Conservation (phyloP, 768 basidiomycete species). For the Lactarius indigo region DNA sequence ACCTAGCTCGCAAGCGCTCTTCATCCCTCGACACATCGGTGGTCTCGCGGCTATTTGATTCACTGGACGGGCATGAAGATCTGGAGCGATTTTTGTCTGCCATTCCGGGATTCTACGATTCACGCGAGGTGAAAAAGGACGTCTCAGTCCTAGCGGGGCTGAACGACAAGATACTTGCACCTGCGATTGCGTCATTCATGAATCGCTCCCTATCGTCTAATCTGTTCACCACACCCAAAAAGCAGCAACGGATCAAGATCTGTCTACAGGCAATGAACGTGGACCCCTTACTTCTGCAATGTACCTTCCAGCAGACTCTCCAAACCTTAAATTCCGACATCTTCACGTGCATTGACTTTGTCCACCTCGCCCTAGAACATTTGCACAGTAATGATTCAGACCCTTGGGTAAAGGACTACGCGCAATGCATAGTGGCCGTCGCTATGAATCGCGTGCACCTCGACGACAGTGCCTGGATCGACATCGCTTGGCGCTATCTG, state of each 20-base stretch:
- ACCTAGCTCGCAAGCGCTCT: not conserved
- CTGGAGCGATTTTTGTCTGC: not conserved
- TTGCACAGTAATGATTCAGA: not conserved
- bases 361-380: not conserved
- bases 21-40: not conserved
- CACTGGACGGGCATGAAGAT: not conserved
- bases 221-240: not conserved
- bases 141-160: not conserved
- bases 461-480: too few relatives aligned
- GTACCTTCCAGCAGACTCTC: not conserved
- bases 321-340: not conserved
- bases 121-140: not conserved
- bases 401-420: too few relatives aligned
- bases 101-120: not conserved
- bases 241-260: not conserved
- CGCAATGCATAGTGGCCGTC: too few relatives aligned
- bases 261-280: not conserved
- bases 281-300: not conserved
- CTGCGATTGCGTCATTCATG: not conserved
- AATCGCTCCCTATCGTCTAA: not conserved
- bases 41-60: not conserved
- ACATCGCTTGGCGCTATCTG: too few relatives aligned
- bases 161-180: not conserved
- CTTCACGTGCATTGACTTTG: not conserved
- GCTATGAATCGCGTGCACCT: too few relatives aligned